Percentiles rank a stretch among this genome's conserved stretches.
Evolutionary conservation across 129 eudicot species (phyloP).

Genomic region (Erigeron canadensis): DNA sequence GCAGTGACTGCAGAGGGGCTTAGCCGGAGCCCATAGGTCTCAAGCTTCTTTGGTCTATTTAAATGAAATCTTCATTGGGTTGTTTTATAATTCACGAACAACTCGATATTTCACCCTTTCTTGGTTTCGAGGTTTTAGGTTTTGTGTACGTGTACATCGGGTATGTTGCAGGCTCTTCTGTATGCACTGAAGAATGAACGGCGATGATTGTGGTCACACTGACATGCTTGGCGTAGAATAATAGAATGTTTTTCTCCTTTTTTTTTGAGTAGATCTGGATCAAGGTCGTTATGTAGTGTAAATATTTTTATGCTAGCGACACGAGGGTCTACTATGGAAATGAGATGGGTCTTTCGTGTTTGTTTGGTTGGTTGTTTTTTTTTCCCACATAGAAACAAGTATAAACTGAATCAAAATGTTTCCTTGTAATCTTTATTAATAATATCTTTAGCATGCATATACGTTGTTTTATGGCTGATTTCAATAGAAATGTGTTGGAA

Average conservation of each 20-base stretch:
- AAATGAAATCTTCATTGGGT: conserved; percentile 12
- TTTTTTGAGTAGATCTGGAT: conserved; percentile 30
- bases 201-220: background rate
- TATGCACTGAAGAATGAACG: conserved; percentile 11
- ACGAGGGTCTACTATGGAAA: conserved; percentile 31
- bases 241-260: conserved; percentile 20
- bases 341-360: conserved; percentile 23
- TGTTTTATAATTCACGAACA: conserved; percentile 18
- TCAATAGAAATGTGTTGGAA: background rate
- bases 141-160: conserved; percentile 7
- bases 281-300: conserved; percentile 39
- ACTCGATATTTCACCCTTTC: conserved; percentile 23
- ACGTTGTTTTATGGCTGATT: background rate
- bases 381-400: conserved; percentile 20
- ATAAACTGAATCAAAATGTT: conserved; percentile 15
- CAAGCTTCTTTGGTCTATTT: conserved; percentile 27
- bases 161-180: background rate
- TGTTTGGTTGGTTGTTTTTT: conserved; percentile 17
- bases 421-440: conserved; percentile 12
- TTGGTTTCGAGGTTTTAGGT: conserved; percentile 28
- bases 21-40: conserved; percentile 47
- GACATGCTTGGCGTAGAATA: conserved; percentile 28
- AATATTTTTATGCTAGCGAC: conserved; percentile 41
- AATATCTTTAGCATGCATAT: background rate
- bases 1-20: conserved; percentile 48